Conservation (phyloP, 2,329 filamentous ascomycete genomes). For the Penicillium janthinellum region DNA sequence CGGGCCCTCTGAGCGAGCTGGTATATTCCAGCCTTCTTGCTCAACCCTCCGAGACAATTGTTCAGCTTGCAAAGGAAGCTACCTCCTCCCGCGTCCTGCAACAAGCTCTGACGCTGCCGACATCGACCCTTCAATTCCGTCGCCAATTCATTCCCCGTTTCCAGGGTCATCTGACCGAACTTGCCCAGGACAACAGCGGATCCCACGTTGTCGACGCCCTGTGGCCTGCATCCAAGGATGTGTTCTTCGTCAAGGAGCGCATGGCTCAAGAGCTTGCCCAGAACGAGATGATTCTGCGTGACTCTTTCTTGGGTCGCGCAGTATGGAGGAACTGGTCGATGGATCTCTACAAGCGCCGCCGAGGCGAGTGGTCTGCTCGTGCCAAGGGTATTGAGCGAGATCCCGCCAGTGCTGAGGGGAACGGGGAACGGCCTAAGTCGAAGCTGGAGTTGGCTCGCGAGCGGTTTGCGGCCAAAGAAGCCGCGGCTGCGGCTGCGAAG, state of each 20-base stretch:
- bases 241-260: conserved; percentile 68
- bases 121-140: conserved; percentile 58
- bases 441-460: conserved; percentile 61
- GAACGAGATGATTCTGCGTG: conserved; percentile 63
- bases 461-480: conserved; percentile 52
- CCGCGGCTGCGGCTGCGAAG: conserved; percentile 21
- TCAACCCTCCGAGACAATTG: conserved; percentile 57
- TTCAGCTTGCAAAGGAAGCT: conserved; percentile 67
- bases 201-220: conserved; percentile 70
- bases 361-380: conserved; percentile 65
- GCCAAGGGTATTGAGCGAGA: conserved; percentile 54
- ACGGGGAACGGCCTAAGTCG: conserved; percentile 47
- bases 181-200: conserved; percentile 63
- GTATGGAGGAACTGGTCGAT: conserved; percentile 76
- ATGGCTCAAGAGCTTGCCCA: conserved; percentile 64
- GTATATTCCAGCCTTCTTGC: conserved; percentile 72
- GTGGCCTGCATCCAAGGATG: conserved; percentile 63
- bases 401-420: conserved; percentile 19
- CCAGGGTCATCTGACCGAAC: conserved; percentile 60
- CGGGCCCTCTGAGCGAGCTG: conserved; percentile 67
- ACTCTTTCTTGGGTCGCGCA: conserved; percentile 65
- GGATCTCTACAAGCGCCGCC: conserved; percentile 67
- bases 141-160: conserved; percentile 66
- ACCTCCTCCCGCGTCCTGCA: conserved; percentile 65
- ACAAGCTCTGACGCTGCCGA: conserved; percentile 59